Evolutionary conservation across 2,329 filamentous ascomycete genomes (phyloP).

Genomic region (Westerdykella sp.): DNA sequence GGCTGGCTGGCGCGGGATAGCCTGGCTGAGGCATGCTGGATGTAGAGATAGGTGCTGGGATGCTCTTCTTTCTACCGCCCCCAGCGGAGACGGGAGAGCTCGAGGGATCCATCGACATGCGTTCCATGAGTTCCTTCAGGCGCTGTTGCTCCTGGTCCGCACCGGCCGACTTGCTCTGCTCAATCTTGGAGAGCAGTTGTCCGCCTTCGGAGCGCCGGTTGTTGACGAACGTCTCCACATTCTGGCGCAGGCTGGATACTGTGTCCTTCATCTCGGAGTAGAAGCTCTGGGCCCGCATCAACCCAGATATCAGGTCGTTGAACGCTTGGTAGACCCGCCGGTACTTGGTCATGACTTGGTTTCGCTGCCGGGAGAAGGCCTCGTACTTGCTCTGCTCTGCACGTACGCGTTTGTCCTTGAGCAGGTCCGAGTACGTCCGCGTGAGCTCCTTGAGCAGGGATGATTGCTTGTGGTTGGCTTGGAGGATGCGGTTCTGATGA

Average conservation of each 20-base stretch:
- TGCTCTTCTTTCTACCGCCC: conserved; percentile 25
- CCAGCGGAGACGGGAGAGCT: conserved; percentile 29
- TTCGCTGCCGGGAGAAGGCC: conserved; percentile 73
- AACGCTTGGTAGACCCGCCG: conserved; percentile 90
- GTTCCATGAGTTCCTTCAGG: conserved; percentile 84
- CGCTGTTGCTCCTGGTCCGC: conserved; percentile 83
- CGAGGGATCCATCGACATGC: conserved; percentile 72
- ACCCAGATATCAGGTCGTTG: conserved; percentile 76
- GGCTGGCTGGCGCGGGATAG: conserved; percentile 33
- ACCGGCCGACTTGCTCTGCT: conserved; percentile 64
- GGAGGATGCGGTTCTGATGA: conserved; percentile 82
- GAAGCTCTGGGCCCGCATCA: conserved; percentile 84
- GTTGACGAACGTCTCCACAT: conserved; percentile 94
- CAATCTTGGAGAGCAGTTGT: conserved; percentile 81
- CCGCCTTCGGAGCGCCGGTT: conserved; percentile 88
- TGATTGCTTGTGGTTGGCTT: conserved; percentile 92
- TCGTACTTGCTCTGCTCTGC: conserved; percentile 96
- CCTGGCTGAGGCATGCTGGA: conserved; percentile 13
- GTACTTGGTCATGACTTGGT: conserved; percentile 76
- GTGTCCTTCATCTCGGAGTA: conserved; percentile 95
- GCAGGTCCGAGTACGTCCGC: conserved; percentile 72
- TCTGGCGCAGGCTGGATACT: conserved; percentile 85
- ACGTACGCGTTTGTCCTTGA: conserved; percentile 90
- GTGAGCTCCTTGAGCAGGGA: conserved; percentile 93
- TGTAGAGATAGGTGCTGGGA: conserved; percentile 38